phyloP scores from a whole-genome alignment of 2,329 filamentous ascomycete species.

The Atkinsonella hypoxylon region DNA sequence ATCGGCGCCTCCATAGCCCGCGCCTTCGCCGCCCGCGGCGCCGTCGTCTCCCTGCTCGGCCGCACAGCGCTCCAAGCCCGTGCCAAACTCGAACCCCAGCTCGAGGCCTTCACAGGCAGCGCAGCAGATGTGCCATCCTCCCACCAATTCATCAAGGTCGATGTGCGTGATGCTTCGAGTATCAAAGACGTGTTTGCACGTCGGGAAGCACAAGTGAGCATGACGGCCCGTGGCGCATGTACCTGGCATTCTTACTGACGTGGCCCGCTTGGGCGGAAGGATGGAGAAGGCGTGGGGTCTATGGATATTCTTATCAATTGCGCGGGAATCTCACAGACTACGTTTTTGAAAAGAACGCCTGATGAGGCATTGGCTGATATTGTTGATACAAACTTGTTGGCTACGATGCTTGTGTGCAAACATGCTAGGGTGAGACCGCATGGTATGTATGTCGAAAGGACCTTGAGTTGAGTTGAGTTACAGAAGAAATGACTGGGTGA shows the following conservation, averaged over 20 bases:
- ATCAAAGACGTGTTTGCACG: slow-evolving; percentile 20
- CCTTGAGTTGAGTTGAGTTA: no score
- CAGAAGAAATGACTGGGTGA: neutral
- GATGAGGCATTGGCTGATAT: slow-evolving; percentile 41
- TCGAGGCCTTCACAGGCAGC: slow-evolving; percentile 14
- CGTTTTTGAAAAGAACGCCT: slow-evolving; percentile 45
- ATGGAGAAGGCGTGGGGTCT: slow-evolving; percentile 16
- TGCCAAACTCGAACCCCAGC: slow-evolving; percentile 24
- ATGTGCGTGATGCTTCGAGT: slow-evolving; percentile 16
- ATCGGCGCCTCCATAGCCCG: slow-evolving; percentile 58
- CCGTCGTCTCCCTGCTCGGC: slow-evolving; percentile 47
- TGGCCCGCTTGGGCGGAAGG: neutral
- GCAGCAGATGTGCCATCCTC: slow-evolving; percentile 10
- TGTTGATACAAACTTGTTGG: slow-evolving; percentile 58
- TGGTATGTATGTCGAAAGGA: slow-evolving; percentile 18
- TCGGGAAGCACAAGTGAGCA: neutral
- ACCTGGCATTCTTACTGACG: neutral
- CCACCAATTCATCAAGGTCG: slow-evolving; percentile 24
- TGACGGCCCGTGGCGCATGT: neutral
- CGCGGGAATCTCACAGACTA: slow-evolving; percentile 59
- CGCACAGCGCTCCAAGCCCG: slow-evolving; percentile 37
- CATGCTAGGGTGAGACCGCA: slow-evolving; percentile 23
- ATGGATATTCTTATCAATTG: slow-evolving; percentile 63
- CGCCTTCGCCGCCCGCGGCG: slow-evolving; percentile 52
- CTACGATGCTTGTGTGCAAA: slow-evolving; percentile 52